Base-by-base conservation (phyloP, 768 basidiomycete genomes). In the Suillus ampliporus region DNA sequence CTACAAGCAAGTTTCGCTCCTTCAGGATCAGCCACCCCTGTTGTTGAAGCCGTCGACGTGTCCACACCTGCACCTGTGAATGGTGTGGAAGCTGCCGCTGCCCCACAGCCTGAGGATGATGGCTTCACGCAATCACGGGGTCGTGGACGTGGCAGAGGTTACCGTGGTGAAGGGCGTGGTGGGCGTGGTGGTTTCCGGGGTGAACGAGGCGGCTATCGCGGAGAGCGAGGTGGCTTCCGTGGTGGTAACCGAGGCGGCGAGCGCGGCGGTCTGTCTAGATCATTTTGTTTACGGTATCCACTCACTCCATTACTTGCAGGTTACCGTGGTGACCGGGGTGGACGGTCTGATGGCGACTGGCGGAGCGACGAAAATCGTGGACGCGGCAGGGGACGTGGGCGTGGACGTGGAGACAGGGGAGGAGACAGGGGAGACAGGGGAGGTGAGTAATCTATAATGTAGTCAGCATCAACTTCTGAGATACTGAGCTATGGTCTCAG, bases 1-100 rank as follows among this genome's bases (percentile, higher is more conserved):
- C 80, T 94, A 31, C 91, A 94, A 61, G 89, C 89, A 50, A 86
- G 85, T 66, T 92, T 94, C 69, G 89, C 88, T 7, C 85, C 87
- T 14, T 90, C 92, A 44, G 89, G 87, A 8, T 84, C 88, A 34
- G 85, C 81, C n/a, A 90, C 89, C 0, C 89, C 91, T 28, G 82
- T 80, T 51, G 65, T 73, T 10, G 77, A 72, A 41, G 44, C 74
- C 6, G 67, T 72, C 65, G 62, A 78, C 70, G 58, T 66, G 28
- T 69, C 70, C 38, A 60, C 61, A 41, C 59, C 67, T 40, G 68
- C 63, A 23, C 68, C 67, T 11, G 65, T 60, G 50, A 68, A 71
- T 47, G 68, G 68, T 6, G 72, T 67, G 17, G 70, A 65, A 61
- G 70, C 64, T 21, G 61, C 69, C 14, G 23, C 72, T 17, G 68